Percentiles rank a stretch among this genome's conserved stretches.
phyloP scores from a whole-genome alignment of 2,329 filamentous ascomycete species.

The Hymenoscyphus fraxineus region DNA sequence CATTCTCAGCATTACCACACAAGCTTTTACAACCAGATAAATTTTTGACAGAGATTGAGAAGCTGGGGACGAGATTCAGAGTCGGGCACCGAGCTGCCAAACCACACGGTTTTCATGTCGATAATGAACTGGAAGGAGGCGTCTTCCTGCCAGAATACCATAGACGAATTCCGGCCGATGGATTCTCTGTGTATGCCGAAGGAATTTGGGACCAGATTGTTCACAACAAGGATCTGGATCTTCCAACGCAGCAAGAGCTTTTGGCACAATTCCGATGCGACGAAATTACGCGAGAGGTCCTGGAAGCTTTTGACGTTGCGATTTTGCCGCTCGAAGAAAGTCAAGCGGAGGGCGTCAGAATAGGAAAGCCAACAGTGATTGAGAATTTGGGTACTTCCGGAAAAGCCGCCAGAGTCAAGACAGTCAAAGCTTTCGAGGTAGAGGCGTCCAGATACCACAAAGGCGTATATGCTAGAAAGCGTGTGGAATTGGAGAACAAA shows the following conservation, averaged over 20 bases:
- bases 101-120: slow-evolving; percentile 54
- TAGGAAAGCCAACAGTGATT: slow-evolving; percentile 72
- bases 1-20: slow-evolving; percentile 91
- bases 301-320: slow-evolving; percentile 76
- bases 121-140: slow-evolving; percentile 72
- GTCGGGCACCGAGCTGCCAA: slow-evolving; percentile 72
- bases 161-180: slow-evolving; percentile 90
- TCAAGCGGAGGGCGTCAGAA: slow-evolving; percentile 68
- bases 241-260: slow-evolving; percentile 95
- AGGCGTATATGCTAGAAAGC: slow-evolving; percentile 84
- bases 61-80: slow-evolving; percentile 76
- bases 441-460: slow-evolving; percentile 96
- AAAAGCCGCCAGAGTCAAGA: slow-evolving; percentile 65
- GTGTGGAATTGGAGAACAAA: slow-evolving; percentile 78
- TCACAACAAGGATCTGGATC: slow-evolving; percentile 94
- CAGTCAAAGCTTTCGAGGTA: slow-evolving; percentile 78
- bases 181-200: slow-evolving; percentile 90
- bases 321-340: slow-evolving; percentile 81
- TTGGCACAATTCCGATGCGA: slow-evolving; percentile 97
- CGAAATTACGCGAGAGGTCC: slow-evolving; percentile 87
- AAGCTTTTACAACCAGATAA: slow-evolving; percentile 94
- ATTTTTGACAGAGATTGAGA: slow-evolving; percentile 76
- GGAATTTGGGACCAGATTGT: slow-evolving; percentile 98
- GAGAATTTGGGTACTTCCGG: slow-evolving; percentile 71
- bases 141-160: slow-evolving; percentile 94